Evolutionary conservation across 331 rosid species (phyloP), one percentile per base, ranked within the genome.

Genomic region (Rhamnella rubrinervis): DNA sequence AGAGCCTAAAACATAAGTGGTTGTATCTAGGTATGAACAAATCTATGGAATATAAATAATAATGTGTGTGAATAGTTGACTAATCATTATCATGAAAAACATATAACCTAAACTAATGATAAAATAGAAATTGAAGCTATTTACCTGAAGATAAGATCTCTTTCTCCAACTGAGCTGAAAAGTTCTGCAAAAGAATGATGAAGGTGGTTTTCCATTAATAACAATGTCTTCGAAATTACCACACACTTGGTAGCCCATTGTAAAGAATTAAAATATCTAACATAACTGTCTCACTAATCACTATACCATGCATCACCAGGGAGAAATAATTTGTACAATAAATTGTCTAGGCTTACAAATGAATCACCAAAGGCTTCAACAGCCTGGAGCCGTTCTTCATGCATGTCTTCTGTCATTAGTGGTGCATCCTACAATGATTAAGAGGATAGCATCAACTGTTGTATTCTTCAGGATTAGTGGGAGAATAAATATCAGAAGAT

Each of bases 321-420:
- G 53, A 68, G 51, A 70, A 26, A 44, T 57, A 25, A 37, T 39
- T 26, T 66, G 17, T 26, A 38, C n/a, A 50, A 2, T 20, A 13
- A 14, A n/a, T 16, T 35, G 41, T 37, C 37, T 18, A 74, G 76
- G 76, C 98, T 91, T 87, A 93, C 98, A 75, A 84, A 83, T 83
- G 98, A 91, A 78, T 93, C 84, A 10, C 96, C 91, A 39, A 83
- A 80, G 75, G 89, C 91, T 82, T 93, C 97, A 59, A 91, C 92
- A 65, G 97, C 96, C 75, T 87, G 88, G 67, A 93, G 96, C 71
- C 97, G 87, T 77, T 93, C 98, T 83, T 93, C 98, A 71, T 93
- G 98, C 97, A 93, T 93, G 91, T 93, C 98, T 82, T 93, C 98
- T 50, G 98, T 93, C 98, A 91, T 87, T 37, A 93, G 95, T 53